Percentiles rank a stretch among this genome's conserved stretches.
phyloP scores from a whole-genome alignment of 345 rosid species.

The Zanthoxylum bungeanum region DNA sequence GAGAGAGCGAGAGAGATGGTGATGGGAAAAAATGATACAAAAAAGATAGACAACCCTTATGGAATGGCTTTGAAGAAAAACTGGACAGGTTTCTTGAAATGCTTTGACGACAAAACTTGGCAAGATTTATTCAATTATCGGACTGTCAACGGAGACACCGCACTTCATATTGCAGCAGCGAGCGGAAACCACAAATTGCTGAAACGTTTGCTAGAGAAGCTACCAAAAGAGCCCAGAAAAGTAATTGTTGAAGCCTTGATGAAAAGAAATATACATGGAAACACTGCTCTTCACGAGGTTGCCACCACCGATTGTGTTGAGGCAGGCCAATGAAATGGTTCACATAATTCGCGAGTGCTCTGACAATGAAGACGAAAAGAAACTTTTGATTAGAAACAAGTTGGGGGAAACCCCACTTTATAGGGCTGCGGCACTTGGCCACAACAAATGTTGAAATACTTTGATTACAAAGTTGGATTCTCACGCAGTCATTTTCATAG shows the following conservation, averaged over 20 bases:
- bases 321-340: background rate
- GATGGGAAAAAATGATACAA: too few relatives aligned
- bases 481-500: background rate
- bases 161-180: constrained; percentile 3
- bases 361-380: background rate
- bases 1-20: too few relatives aligned
- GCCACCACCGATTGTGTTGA: background rate
- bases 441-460: background rate
- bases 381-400: background rate
- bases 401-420: background rate
- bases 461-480: background rate
- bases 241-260: background rate
- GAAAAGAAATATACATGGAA: background rate
- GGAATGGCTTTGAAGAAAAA: too few relatives aligned
- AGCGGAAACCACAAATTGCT: background rate
- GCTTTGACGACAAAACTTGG: too few relatives aligned
- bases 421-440: background rate
- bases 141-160: background rate
- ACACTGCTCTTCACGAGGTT: background rate
- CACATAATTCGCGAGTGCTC: too few relatives aligned
- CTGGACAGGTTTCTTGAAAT: too few relatives aligned
- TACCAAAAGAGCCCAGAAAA: background rate
- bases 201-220: background rate
- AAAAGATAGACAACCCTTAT: too few relatives aligned
- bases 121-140: too few relatives aligned